phyloP scores from a whole-genome alignment of 495 filamentous ascomycete genomes.

The Neurospora tetrasperma region DNA sequence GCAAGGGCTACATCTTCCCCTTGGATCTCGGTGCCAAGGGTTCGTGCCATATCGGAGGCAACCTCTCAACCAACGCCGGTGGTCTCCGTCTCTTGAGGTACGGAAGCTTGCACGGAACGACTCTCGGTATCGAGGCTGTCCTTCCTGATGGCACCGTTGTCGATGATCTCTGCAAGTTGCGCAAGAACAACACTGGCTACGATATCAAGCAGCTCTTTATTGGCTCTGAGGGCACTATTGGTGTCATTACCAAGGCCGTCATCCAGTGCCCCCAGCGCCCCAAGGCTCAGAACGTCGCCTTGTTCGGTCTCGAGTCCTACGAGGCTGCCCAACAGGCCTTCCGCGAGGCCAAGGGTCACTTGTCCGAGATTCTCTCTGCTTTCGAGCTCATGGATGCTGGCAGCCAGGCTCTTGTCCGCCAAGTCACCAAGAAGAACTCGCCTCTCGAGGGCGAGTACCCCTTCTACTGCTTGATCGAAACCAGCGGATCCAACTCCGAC shows the following conservation, averaged over 20 bases:
- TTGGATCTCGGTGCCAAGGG: conserved; percentile 95
- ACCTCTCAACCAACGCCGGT: conserved; percentile 93
- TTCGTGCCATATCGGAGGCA: conserved; percentile 95
- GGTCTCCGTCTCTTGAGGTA: conserved; percentile 85
- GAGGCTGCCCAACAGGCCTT: conserved; percentile 78
- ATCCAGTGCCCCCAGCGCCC: conserved; percentile 81
- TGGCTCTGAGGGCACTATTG: conserved; percentile 87
- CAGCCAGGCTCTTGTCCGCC: conserved; percentile 63
- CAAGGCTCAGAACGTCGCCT: conserved; percentile 78
- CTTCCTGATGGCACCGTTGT: conserved; percentile 85
- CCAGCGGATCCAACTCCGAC: conserved; percentile 84
- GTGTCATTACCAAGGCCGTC: conserved; percentile 82
- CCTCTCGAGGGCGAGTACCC: conserved; percentile 76
- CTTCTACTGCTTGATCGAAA: conserved; percentile 95
- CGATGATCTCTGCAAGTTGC: conserved; percentile 71
- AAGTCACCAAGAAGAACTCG: conserved; percentile 62
- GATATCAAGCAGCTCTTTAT: conserved; percentile 98
- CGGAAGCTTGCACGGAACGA: conserved; percentile 85
- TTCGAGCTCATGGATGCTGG: conserved; percentile 93
- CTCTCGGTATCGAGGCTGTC: conserved; percentile 87
- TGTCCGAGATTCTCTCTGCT: conserved; percentile 90
- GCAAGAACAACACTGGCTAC: conserved; percentile 97
- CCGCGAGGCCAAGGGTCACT: conserved; percentile 74
- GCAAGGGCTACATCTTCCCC: conserved; percentile 78
- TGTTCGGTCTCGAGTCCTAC: conserved; percentile 76